Base-by-base conservation (phyloP, 306 rosid genomes). In the Pyrus betulifolia region DNA sequence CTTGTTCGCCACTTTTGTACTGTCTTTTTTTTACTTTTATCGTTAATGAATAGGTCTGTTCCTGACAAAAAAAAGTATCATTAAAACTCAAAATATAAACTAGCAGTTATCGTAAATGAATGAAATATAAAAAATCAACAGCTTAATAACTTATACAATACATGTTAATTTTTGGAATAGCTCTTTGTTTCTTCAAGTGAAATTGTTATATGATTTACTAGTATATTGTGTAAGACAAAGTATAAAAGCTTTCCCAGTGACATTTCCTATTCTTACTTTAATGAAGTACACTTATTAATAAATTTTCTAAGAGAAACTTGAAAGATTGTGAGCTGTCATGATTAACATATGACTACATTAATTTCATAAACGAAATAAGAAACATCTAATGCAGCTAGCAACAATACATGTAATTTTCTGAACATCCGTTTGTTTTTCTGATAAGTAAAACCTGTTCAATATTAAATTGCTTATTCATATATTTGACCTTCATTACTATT, bases 401-500 rank as follows among this genome's bases (percentile, higher is more conserved):
- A 7, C 72, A 23, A 7, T 69, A 45, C 38, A 23, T 69, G 40
- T 23, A 45, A 42, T 13, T 23, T 57, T 58, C 54, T 55, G 65
- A 54, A 1, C 35, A 1, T 59, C 21, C 4, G 2, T 38, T 57
- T 57, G 30, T 40, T 66, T 49, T 19, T 22, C 25, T 12, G 64
- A 22, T 45, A 74, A 74, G 72, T 59, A 42, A 59, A 69, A 38
- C 3, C 61, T 54, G n/a, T 78, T 72, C 15, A 17, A 35, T 71
- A 46, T 12, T 60, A 18, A 9, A 45, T 68, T 38, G 19, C 18
- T 59, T 78, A 69, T 71, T 30, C 59, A 52, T 67, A 54, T 25
- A 49, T 63, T 49, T 22, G 55, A 31, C 44, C 40, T 10, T 14
- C 66, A 83, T 77, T 72, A 64, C 52, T 67, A 42, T 76, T 82